These are phyloP conservation scores for Rossbeevera mucosa DNA, from an alignment of 768 basidiomycete genomes.

Conservation along the genomic window DNA sequence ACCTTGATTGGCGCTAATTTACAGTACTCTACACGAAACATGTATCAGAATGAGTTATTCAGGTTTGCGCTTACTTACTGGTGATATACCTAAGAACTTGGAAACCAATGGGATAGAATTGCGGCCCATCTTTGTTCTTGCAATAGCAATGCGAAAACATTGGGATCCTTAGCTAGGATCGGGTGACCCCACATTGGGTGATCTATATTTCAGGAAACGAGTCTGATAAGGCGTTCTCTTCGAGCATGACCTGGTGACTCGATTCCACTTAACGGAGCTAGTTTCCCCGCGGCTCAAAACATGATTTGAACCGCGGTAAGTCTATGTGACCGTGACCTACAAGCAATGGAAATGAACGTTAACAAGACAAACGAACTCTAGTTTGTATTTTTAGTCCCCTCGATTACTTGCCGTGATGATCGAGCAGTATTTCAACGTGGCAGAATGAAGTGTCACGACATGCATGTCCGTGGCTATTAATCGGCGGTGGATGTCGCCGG, in stretches of 20 bases:
- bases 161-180: background rate
- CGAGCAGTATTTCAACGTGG: background rate
- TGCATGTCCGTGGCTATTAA: background rate
- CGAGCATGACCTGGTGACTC: background rate
- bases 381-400: background rate
- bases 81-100: background rate
- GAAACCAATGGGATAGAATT: background rate
- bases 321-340: background rate
- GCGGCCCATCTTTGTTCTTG: background rate
- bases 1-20: background rate
- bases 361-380: background rate
- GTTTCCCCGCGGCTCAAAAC: background rate
- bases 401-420: background rate
- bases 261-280: background rate
- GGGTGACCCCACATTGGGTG: background rate
- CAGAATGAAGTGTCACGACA: background rate
- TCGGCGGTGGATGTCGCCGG: background rate
- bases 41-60: background rate
- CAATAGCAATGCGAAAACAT: background rate
- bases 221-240: background rate
- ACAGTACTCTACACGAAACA: slow-evolving; percentile 3
- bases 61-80: background rate
- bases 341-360: background rate
- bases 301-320: background rate
- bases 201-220: background rate